These are phyloP conservation scores for Manihot esculenta DNA, from an alignment of 441 rosid species.

Conservation along the genomic window DNA sequence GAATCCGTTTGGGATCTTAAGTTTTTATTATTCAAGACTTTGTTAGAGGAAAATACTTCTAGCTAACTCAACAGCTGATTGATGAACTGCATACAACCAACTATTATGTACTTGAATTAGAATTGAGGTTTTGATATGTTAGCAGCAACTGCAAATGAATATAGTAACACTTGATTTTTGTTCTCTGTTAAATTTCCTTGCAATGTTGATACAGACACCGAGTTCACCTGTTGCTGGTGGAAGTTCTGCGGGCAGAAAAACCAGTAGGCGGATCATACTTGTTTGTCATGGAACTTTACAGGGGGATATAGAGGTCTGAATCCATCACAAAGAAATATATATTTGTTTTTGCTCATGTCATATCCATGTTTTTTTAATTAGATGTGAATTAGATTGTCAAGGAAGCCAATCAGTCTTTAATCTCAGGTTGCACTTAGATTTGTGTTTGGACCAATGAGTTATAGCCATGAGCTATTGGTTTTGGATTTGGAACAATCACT, in stretches of 20 bases:
- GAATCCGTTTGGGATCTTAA: not conserved
- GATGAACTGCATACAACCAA: not conserved
- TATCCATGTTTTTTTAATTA: slow-evolving; percentile 1
- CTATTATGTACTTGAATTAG: not conserved
- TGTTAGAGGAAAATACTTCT: not conserved
- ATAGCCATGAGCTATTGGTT: not conserved
- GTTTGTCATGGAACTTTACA: slow-evolving; percentile 69
- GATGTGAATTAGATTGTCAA: slow-evolving; percentile 6
- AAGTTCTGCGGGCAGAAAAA: slow-evolving; percentile 66
- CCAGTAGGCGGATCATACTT: slow-evolving; percentile 69
- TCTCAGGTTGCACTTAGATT: slow-evolving; percentile 9
- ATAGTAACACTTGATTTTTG: not conserved
- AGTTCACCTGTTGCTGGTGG: slow-evolving; percentile 72
- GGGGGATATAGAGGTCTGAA: slow-evolving; percentile 49
- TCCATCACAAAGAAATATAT: not conserved
- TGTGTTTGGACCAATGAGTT: not conserved
- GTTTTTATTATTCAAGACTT: not conserved
- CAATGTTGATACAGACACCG: slow-evolving; percentile 69
- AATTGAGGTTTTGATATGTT: not conserved
- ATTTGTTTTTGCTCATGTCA: not conserved
- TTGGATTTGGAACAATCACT: not conserved
- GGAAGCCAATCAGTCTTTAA: not conserved
- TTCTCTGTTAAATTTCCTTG: slow-evolving; percentile 24
- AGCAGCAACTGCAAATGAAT: not conserved
- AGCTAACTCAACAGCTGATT: not conserved